Base-by-base conservation (phyloP, 495 filamentous ascomycete genomes). In the Neurospora africana region DNA sequence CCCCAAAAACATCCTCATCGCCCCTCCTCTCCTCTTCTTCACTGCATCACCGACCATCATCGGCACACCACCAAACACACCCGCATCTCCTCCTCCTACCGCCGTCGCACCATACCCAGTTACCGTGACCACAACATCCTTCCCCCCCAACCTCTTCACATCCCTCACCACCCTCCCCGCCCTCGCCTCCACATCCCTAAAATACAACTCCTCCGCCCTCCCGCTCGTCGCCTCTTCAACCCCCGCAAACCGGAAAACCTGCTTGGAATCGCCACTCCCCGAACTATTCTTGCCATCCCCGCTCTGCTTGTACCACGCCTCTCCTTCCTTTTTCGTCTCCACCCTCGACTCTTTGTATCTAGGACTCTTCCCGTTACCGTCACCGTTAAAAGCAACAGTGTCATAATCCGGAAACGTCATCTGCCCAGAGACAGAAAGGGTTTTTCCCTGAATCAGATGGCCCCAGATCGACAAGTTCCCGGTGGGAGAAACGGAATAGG, bases 381-480 rank as follows among this genome's bases (percentile, higher is more conserved):
- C 1, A 6, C 73, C 73, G 5, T 71, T 44, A 47, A 87, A 87
- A 3, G 81, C 83, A 74, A 89, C 85, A 9, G 53, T 33, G 0
- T 65, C 53, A 19, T 65, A 33, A 33, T 65, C 53, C 0, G 89
- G 86, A 69, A 90, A 93, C 0, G 91, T 88, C 10, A 88, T 83
- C 10, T 85, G 78, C 2, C 90, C 91, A 2, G 80, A 72, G 7
- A 86, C 82, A 7, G 81, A 77, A 13, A 89, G 81, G 0, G 84
- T 73, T 13, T 92, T 86, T 9, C 89, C 89, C 68, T 91, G 88
- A 40, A 80, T 76, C 33, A 95, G 79, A 30, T 81, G 80, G 0
- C 87, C 91, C 68, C 83, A 82, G 61, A 94, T 90, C 36, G 85
- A 84, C 67, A 90, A 80, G 69, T 87, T 88, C 3, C 87, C 87